Evolutionary conservation across 2,329 filamentous ascomycete genomes (phyloP), one percentile per base, ranked within the genome.

Genomic region (Magnaporthiopsis incrustans): DNA sequence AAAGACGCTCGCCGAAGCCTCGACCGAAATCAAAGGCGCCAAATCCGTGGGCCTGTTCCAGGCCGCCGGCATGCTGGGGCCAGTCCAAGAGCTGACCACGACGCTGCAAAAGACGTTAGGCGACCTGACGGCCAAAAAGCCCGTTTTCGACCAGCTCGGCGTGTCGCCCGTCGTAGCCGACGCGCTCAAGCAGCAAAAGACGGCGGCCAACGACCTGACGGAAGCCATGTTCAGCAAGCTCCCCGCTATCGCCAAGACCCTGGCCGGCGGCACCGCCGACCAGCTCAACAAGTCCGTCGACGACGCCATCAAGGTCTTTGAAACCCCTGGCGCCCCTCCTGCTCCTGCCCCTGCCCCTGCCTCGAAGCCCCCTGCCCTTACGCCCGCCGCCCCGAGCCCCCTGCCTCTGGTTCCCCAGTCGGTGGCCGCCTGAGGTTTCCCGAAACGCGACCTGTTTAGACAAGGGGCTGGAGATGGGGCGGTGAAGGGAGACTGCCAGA

Each of bases 201-300:
- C 63, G 1, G 64, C 63, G 2, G 63, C 68, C 57, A 26, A 58
- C 4, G 70, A 89, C 27, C 69, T 72, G 30, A 68, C 68, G 63
- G 65, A 66, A 26, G 69, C 70, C 30, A 62, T 72, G 27, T 67
- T 72, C 25, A 67, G 66, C 65, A 71, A 72, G 67, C 67, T 72
- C 5, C 70, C 70, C 44, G 65, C 66, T 10, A 69, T 72, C 50
- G 70, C 69, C 57, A 68, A 70, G 65, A 30, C 66, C 25, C 70
- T 71, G 53, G 70, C 70, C 27, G 66, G 71, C 65, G 65, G 68
- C 35, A 67, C 65, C 26, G 67, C 69, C 32, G 66, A 68, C 25
- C 66, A 70, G 59, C 68, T 72, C 57, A 68, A 65, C 65, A 63
- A 62, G 4, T 66, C 65, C 18, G 63, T 72, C n/a, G 65, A 70